These are phyloP conservation scores for Cytospora piceicola DNA, from an alignment of 2,329 filamentous ascomycete genomes.

Conservation along the genomic window DNA sequence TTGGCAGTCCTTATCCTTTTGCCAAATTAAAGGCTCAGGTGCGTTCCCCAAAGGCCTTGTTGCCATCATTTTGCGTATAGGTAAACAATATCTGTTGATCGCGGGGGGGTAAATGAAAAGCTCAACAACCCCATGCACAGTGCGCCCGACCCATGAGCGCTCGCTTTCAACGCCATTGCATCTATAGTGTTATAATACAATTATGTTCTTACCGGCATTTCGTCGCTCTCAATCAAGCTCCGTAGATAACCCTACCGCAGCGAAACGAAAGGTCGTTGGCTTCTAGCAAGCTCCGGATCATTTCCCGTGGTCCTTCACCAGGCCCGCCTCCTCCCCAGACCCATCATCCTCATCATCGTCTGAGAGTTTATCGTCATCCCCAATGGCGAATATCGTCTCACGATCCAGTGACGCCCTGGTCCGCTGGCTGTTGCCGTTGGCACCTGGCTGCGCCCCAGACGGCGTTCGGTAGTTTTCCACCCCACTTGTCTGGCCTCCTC, in stretches of 20 bases:
- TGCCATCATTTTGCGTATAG: neutral
- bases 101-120: neutral
- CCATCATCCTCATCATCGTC: conserved; percentile 60
- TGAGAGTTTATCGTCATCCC: conserved; percentile 84
- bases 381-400: conserved; percentile 95
- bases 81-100: neutral
- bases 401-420: conserved; percentile 69
- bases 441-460: conserved; percentile 19
- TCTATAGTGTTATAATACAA: conserved; percentile 26
- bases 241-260: neutral
- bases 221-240: neutral
- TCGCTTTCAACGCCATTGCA: conserved; percentile 23
- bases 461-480: conserved; percentile 23
- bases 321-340: conserved; percentile 60
- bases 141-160: conserved; percentile 18
- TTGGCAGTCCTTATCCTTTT: too few relatives aligned
- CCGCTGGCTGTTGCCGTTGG: conserved; percentile 32
- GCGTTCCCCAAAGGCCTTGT: neutral
- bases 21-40: neutral
- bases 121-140: conserved; percentile 15
- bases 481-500: conserved; percentile 28
- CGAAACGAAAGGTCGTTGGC: neutral
- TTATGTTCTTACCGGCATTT: neutral
- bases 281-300: conserved; percentile 8
- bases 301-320: conserved; percentile 54